Conservation (phyloP, 164 flowering plant genomes). For the Macadamia integrifolia region DNA sequence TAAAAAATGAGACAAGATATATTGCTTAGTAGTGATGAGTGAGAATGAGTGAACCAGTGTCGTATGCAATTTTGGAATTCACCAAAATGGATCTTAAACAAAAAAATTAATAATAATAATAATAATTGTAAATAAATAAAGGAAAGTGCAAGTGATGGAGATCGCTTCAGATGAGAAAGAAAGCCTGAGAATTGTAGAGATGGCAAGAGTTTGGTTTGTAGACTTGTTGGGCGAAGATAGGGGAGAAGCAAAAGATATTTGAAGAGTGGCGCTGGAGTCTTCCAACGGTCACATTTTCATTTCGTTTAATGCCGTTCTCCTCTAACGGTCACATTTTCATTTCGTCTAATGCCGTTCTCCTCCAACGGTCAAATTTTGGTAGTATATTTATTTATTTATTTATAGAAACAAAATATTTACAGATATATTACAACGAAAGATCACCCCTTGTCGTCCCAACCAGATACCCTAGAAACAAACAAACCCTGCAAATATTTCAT, state of each 20-base stretch:
- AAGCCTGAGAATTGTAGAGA: not conserved
- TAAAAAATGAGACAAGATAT: no score
- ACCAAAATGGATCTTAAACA: not conserved
- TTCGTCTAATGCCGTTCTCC: not conserved
- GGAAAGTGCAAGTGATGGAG: not conserved
- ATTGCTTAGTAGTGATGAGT: no score
- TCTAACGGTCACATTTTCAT: slow-evolving; percentile 17
- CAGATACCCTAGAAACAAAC: no score
- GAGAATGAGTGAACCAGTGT: no score
- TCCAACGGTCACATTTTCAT: slow-evolving; percentile 17
- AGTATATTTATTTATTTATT: no score
- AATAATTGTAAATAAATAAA: not conserved
- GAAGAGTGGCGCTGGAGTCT: slow-evolving; percentile 4
- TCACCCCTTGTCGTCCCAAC: no score
- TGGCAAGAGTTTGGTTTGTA: not conserved
- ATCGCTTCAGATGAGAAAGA: no score
- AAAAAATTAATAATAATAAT: not conserved
- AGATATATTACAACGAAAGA: no score
- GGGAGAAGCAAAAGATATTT: slow-evolving; percentile 10
- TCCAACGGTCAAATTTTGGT: no score
- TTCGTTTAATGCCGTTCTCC: not conserved
- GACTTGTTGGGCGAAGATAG: slow-evolving; percentile 2
- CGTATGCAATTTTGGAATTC: no score
- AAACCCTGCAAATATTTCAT: no score
- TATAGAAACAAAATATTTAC: no score